These are phyloP conservation scores for Dicorynia guianensis DNA, from an alignment of 306 rosid genomes.

Conservation along the genomic window DNA sequence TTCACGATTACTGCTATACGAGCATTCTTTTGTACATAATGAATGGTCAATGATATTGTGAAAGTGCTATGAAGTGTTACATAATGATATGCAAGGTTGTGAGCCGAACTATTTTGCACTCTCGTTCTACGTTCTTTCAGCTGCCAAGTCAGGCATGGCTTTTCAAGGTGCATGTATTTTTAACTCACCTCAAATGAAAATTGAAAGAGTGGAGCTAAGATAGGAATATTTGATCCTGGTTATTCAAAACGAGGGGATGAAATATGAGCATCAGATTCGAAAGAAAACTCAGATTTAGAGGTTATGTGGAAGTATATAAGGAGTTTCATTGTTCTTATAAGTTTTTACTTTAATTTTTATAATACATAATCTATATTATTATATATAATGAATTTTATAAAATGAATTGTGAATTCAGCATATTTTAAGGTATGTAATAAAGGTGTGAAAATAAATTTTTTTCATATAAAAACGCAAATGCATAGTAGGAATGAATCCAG, in stretches of 20 bases:
- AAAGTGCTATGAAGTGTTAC: constrained; percentile 41
- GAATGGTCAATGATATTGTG: constrained; percentile 39
- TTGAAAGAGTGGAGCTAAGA: constrained; percentile 32
- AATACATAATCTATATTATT: too few species aligned
- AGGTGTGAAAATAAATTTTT: too few species aligned
- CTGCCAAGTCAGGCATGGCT: constrained; percentile 33
- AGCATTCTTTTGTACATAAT: constrained; percentile 57
- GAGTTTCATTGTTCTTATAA: too few species aligned
- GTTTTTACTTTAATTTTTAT: too few species aligned
- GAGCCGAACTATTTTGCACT: constrained; percentile 24
- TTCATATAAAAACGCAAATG: too few species aligned
- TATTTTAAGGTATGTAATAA: too few species aligned
- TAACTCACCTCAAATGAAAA: constrained; percentile 17
- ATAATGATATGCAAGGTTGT: constrained; percentile 35
- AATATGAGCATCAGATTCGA: constrained; percentile 21
- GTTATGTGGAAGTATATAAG: background rate
- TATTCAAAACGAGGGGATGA: constrained; percentile 18
- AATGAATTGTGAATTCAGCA: too few species aligned
- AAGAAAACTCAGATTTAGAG: constrained; percentile 31
- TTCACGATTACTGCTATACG: constrained; percentile 25
- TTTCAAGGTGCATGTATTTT: constrained; percentile 30
- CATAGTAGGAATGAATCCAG: background rate
- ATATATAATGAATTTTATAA: too few species aligned
- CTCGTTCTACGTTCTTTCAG: background rate
- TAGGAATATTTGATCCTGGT: constrained; percentile 16